These are phyloP conservation scores for Lentinus tigrinus DNA, from an alignment of 768 basidiomycete species.

Conservation along the genomic window DNA sequence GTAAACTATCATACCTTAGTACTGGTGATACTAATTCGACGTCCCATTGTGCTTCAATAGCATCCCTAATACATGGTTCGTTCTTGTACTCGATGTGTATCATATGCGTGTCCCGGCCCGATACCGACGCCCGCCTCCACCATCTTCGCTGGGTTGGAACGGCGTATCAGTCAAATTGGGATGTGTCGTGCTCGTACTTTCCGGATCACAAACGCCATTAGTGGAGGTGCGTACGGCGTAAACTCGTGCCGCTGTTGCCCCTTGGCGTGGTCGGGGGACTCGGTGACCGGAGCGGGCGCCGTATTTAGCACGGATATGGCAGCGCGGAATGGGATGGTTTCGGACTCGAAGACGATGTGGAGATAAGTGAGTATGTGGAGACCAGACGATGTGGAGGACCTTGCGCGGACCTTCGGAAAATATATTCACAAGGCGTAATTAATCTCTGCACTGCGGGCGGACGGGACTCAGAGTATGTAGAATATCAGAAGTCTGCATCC, in stretches of 20 bases:
- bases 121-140: background rate
- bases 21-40: conserved; percentile 22
- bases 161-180: background rate
- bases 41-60: conserved; percentile 16
- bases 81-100: background rate
- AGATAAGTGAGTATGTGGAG: too few relatives aligned
- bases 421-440: too few relatives aligned
- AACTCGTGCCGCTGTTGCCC: background rate
- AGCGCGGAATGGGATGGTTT: conserved; percentile 4
- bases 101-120: background rate
- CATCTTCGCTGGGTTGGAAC: conserved; percentile 16
- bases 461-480: too few relatives aligned
- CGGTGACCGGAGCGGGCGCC: too few relatives aligned
- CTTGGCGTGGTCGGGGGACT: too few relatives aligned
- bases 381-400: too few relatives aligned
- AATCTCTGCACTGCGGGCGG: too few relatives aligned
- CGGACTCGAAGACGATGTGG: background rate
- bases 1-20: conserved; percentile 26
- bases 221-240: background rate
- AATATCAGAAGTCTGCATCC: too few relatives aligned
- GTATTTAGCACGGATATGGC: too few relatives aligned
- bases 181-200: background rate
- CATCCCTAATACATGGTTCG: conserved; percentile 19
- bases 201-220: conserved; percentile 6
- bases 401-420: too few relatives aligned